Conservation (phyloP, 306 rosid species). For the Medicago lupulina region DNA sequence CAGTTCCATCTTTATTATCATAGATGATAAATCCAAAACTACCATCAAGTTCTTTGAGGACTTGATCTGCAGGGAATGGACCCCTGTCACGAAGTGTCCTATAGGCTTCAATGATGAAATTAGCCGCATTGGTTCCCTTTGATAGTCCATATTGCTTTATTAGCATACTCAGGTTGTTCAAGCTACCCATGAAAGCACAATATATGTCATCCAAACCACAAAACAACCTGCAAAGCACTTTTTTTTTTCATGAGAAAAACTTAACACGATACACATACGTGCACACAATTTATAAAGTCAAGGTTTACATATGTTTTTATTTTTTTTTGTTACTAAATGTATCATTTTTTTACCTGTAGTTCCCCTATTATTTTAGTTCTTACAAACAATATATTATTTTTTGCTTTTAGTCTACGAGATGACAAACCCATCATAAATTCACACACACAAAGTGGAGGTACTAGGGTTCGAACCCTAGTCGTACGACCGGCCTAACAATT, state of each 20-base stretch:
- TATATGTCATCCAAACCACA: conserved; percentile 76
- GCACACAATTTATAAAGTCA: not conserved
- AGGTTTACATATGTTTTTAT: not conserved
- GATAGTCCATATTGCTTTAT: conserved; percentile 79
- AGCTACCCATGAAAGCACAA: conserved; percentile 73
- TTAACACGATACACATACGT: conserved; percentile 10
- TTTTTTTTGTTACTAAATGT: not conserved
- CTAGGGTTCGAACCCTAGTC: no score
- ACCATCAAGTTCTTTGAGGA: conserved; percentile 87
- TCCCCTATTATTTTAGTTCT: no score
- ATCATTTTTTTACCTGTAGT: not conserved
- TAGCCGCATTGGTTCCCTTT: conserved; percentile 78
- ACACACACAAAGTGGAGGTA: no score
- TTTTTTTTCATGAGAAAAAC: conserved; percentile 18
- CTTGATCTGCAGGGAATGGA: conserved; percentile 95
- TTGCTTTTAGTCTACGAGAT: no score
- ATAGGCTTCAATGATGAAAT: conserved; percentile 78
- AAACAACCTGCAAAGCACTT: conserved; percentile 66
- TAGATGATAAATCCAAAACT: conserved; percentile 77
- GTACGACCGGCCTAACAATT: no score
- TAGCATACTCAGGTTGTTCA: conserved; percentile 70
- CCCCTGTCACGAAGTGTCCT: conserved; percentile 91
- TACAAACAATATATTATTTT: no score
- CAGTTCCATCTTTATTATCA: conserved; percentile 63
- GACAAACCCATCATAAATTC: no score